Conservation (phyloP, 495 filamentous ascomycete genomes). For the Parathielavia hyrcaniae region DNA sequence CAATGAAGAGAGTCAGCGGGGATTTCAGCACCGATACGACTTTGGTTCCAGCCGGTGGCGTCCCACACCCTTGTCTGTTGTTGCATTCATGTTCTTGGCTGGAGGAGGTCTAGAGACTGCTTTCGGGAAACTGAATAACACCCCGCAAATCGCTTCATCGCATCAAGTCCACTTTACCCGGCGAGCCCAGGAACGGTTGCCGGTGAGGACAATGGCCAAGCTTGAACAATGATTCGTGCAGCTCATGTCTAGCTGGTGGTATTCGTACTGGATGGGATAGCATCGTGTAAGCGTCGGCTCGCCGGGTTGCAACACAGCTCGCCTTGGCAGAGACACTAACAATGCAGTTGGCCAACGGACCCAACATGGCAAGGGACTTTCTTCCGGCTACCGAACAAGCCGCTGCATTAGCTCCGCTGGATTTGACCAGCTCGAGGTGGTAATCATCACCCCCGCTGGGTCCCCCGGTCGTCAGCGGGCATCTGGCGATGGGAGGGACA, state of each 20-base stretch:
- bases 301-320: not conserved
- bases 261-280: no score
- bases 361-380: not conserved
- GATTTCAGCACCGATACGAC: not conserved
- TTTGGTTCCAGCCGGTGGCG: not conserved
- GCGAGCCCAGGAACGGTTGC: no score
- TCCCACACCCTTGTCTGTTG: not conserved
- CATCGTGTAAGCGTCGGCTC: no score
- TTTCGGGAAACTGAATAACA: not conserved
- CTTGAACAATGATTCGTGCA: conserved; percentile 5
- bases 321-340: not conserved
- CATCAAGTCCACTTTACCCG: no score
- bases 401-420: conserved; percentile 15
- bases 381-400: not conserved
- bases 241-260: no score
- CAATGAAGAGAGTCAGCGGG: not conserved
- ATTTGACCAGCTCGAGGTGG: conserved; percentile 11
- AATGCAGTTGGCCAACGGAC: not conserved
- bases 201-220: not conserved
- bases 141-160: no score
- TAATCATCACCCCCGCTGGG: not conserved
- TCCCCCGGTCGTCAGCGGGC: not conserved
- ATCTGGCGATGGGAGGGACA: not conserved
- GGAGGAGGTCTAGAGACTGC: not conserved
- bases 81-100: not conserved